Base-by-base conservation (phyloP, 2,329 filamentous ascomycete species). In the Diaporthe sp. region DNA sequence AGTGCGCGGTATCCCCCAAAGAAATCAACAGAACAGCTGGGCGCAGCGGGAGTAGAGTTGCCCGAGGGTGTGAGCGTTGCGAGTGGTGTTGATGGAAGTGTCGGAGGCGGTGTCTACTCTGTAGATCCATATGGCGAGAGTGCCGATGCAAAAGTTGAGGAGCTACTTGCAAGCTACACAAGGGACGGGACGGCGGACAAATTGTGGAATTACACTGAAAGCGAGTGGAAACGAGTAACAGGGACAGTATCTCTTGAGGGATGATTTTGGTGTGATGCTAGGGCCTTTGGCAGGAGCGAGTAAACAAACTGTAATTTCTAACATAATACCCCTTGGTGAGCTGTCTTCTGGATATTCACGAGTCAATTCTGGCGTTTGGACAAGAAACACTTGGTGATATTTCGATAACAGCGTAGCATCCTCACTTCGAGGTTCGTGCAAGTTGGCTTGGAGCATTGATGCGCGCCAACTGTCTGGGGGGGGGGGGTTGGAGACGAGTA, bases 61-160 rank as follows among this genome's bases (percentile, higher is more conserved):
- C 71, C 68, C 61, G 56, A 78, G 0, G 80, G 79, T 7, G 76
- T 82, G 1, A 71, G 56, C 4, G 74, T 80, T 4, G 81, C 82
- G 0, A 72, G 77, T 27, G 80, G 81, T 7, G 79, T 78, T 4
- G 80, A 85, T 50, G 82, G 82, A 8, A 75, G 78, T 50, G 58
- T 44, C 0, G 82, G 82, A 1, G 83, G 83, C 71, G 84, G 85
- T 8, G 81, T 84, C 17, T 86, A 86, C 77, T 82, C 82, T 37
- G 77, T 86, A 6, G 77, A 78, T 37, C 76, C 78, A 13, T 76
- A 82, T 10, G 82, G 82, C 51, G 83, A 85, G 44, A 78, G 76
- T 58, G 78, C 76, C 8, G 74, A 76, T 4, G 72, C 77, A 22
- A 79, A 79, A 50, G 77, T 79, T 17, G 78, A 80, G 53, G 76